A percentile compares a stretch with the other conserved stretches of the same genome.
These are phyloP conservation scores for Penicillium concentricum DNA, from an alignment of 2,329 filamentous ascomycete species.

Conservation along the genomic window DNA sequence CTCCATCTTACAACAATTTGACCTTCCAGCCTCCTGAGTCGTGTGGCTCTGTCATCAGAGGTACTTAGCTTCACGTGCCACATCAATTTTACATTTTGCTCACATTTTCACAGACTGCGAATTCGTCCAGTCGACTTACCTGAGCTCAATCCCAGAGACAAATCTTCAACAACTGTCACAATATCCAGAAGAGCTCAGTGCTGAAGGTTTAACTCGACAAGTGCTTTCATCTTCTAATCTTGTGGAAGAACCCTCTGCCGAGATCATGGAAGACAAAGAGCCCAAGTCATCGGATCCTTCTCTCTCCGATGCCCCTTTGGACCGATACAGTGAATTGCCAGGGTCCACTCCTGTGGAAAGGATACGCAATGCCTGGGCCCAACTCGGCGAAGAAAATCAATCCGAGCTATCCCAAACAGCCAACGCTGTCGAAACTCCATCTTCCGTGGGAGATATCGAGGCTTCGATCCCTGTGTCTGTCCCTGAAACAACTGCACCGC, in stretches of 20 bases:
- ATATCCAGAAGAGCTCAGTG: neutral
- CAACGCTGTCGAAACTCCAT: constrained; percentile 40
- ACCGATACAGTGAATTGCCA: constrained; percentile 28
- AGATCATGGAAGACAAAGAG: constrained; percentile 24
- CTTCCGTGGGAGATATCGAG: constrained; percentile 44
- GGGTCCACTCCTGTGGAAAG: constrained; percentile 34
- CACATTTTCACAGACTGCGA: neutral
- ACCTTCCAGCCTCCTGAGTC: neutral
- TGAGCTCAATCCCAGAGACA: constrained; percentile 7
- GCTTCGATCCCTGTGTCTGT: constrained; percentile 28
- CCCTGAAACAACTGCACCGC: constrained; percentile 33
- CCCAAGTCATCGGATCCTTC: constrained; percentile 5
- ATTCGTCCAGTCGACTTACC: neutral
- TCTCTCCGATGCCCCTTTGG: neutral
- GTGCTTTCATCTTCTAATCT: neutral
- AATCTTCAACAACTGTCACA: neutral
- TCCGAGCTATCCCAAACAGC: constrained; percentile 17
- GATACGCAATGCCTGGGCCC: constrained; percentile 31
- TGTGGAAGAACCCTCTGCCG: neutral
- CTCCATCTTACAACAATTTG: neutral
- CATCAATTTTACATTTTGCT: neutral
- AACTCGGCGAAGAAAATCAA: constrained; percentile 25
- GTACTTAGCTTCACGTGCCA: neutral
- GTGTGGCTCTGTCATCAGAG: neutral
- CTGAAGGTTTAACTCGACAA: neutral